Percentiles rank a stretch among this genome's conserved stretches.
These are phyloP conservation scores for Fusarium kyushuense DNA, from an alignment of 2,329 filamentous ascomycete genomes.

Conservation along the genomic window DNA sequence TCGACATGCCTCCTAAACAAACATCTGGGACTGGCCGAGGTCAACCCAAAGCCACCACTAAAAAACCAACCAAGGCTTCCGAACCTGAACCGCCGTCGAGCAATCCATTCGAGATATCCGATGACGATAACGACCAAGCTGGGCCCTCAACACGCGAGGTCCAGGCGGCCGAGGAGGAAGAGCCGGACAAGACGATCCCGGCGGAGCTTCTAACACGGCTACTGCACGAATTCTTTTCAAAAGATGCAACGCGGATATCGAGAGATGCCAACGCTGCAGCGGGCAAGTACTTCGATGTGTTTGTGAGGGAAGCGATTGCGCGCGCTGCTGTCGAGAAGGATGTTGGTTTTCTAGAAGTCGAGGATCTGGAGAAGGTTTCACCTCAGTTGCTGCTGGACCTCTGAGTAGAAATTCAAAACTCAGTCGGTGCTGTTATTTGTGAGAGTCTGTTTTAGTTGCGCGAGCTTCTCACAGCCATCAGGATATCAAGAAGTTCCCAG, in stretches of 20 bases:
- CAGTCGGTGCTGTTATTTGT: neutral
- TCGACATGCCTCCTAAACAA: slow-evolving; percentile 59
- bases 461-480: neutral
- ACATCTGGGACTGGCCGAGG: slow-evolving; percentile 54
- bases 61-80: slow-evolving; percentile 39
- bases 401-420: slow-evolving; percentile 53
- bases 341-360: slow-evolving; percentile 81
- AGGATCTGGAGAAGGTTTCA: slow-evolving; percentile 89
- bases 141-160: slow-evolving; percentile 43
- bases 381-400: slow-evolving; percentile 90
- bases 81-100: slow-evolving; percentile 48
- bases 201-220: slow-evolving; percentile 79
- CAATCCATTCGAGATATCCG: slow-evolving; percentile 55
- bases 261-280: slow-evolving; percentile 82
- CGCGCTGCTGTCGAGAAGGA: slow-evolving; percentile 78
- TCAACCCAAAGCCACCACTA: slow-evolving; percentile 49
- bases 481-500: neutral
- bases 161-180: slow-evolving; percentile 46
- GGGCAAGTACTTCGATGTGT: slow-evolving; percentile 89
- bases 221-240: slow-evolving; percentile 82
- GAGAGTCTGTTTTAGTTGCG: neutral
- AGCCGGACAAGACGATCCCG: slow-evolving; percentile 69
- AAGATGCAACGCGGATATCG: slow-evolving; percentile 77
- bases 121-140: slow-evolving; percentile 42
- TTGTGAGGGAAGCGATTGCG: slow-evolving; percentile 89